Evolutionary conservation across 2,329 filamentous ascomycete species (phyloP), one percentile per base, ranked within the genome.

Genomic region (Colletotrichum shisoi): DNA sequence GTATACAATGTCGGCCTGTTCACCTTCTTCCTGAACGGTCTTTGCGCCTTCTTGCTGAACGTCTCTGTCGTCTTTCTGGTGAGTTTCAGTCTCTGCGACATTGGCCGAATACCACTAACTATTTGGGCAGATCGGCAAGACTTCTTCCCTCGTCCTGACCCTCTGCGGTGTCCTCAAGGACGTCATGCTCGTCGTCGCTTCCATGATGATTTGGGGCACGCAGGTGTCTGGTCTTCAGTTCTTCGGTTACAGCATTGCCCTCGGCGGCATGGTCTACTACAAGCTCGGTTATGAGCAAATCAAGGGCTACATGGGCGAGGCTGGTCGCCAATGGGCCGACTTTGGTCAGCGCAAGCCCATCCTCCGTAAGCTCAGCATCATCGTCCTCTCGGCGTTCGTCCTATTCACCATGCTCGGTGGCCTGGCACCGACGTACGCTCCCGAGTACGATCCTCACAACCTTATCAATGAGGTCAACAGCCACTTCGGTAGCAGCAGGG

Each of bases 151-250:
- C 62, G 90, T 94, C 73, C 89, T 95, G 74, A 95, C 92, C 39
- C 89, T 95, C 53, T 94, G 91, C 76, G 92, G 92, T 82, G 91
- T 95, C 45, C 87, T 95, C 70, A 95, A 94, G 85, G 92, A 95
- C 79, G 92, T 95, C 67, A 85, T 95, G 74, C 89, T 95, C 57
- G 92, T 95, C 67, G 82, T 84, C 60, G 90, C 90, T 52, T 93
- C 91, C 69, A 93, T 94, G 87, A 78, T 91, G 71, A 91, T 94
- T 78, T 94, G 91, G 89, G 86, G 87, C 72, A 91, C 91, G 70
- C 87, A 89, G 58, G 89, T 94, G 70, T 87, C 90, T 17, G 81
- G 81, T 62, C 86, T 94, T 63, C 92, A 95, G 82, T 89, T 91
- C 77, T 93, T 94, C 76, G 92, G 92, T 72, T 95, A 94, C 85